These are phyloP conservation scores for Rhypophila decipiens DNA, from an alignment of 495 filamentous ascomycete species.

Conservation along the genomic window DNA sequence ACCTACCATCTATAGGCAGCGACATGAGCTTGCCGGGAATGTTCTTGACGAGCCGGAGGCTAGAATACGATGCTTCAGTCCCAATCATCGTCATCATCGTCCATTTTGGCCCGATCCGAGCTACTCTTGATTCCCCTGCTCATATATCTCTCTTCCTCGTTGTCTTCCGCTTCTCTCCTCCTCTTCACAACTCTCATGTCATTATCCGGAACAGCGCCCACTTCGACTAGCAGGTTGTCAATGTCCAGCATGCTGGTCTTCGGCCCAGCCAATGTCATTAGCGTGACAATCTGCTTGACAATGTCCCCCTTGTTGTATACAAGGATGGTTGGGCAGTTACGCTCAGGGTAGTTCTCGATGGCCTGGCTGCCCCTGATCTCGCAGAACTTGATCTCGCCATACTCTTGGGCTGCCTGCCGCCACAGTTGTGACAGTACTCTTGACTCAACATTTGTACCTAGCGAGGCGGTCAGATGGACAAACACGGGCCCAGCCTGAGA, in stretches of 20 bases:
- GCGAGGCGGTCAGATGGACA: constrained; percentile 76
- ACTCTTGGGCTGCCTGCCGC: constrained; percentile 73
- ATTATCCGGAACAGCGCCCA: constrained; percentile 67
- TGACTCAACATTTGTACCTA: constrained; percentile 75
- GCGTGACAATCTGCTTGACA: constrained; percentile 75
- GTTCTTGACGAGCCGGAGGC: too few relatives aligned
- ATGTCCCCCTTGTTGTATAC: constrained; percentile 92
- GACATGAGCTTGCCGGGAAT: too few relatives aligned
- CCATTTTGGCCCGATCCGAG: constrained; percentile 22
- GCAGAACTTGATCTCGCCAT: constrained; percentile 94
- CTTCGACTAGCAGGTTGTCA: constrained; percentile 70
- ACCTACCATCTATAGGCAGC: too few relatives aligned
- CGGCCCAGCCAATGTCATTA: constrained; percentile 68
- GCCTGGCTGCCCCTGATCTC: constrained; percentile 90
- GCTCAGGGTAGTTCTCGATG: constrained; percentile 93
- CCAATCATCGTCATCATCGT: constrained; percentile 68
- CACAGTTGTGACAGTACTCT: constrained; percentile 79
- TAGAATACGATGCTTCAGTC: constrained; percentile 51
- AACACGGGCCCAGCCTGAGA: constrained; percentile 67
- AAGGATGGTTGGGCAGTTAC: constrained; percentile 89
- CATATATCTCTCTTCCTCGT: constrained; percentile 38
- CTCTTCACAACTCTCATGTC: constrained; percentile 72
- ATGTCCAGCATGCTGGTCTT: constrained; percentile 58
- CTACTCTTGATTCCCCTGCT: constrained; percentile 41
- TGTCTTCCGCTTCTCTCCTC: constrained; percentile 53